A percentile compares a stretch with the other conserved stretches of the same genome.
Evolutionary conservation across 1,284 basidiomycete genomes (phyloP).

Genomic region (Naganishia sp.): DNA sequence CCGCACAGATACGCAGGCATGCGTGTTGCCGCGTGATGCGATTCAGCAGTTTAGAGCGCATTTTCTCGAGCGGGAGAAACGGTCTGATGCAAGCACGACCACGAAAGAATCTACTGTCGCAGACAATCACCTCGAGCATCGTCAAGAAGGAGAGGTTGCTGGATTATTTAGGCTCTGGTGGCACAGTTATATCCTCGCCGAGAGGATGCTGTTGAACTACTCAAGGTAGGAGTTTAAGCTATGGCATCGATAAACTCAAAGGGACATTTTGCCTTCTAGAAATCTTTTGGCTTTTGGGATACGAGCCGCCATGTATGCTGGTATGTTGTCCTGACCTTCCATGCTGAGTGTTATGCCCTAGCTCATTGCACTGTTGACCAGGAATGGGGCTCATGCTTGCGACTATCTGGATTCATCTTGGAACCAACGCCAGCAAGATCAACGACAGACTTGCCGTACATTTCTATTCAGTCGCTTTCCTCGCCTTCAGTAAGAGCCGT

Average conservation of each 20-base stretch:
- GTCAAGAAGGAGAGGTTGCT: slow-evolving; percentile 3
- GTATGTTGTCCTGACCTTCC: slow-evolving; percentile 42
- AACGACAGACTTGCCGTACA: slow-evolving; percentile 47
- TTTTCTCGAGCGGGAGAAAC: not conserved
- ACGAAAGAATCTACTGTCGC: not conserved
- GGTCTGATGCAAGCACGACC: not conserved
- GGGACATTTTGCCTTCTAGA: slow-evolving; percentile 22
- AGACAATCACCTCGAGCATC: not conserved
- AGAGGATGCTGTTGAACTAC: slow-evolving; percentile 40
- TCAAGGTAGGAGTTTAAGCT: slow-evolving; percentile 26
- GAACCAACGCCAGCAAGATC: slow-evolving; percentile 45
- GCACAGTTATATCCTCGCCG: slow-evolving; percentile 34
- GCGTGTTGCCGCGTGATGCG: not conserved
- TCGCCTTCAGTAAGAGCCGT: slow-evolving; percentile 3
- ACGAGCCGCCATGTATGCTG: slow-evolving; percentile 61
- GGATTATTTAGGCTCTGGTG: slow-evolving; percentile 13
- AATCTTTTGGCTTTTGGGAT: slow-evolving; percentile 65
- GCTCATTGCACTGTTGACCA: slow-evolving; percentile 31
- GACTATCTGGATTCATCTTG: slow-evolving; percentile 63
- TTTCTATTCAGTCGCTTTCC: slow-evolving; percentile 63
- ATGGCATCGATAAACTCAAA: not conserved
- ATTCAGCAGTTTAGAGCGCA: slow-evolving; percentile 11
- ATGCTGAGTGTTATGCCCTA: slow-evolving; percentile 1
- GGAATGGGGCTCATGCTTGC: slow-evolving; percentile 62
- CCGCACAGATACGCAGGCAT: not conserved